Percentiles rank a stretch among this genome's conserved stretches.
Evolutionary conservation across 2,329 filamentous ascomycete genomes (phyloP).

Genomic region (Colletotrichum zoysiae): DNA sequence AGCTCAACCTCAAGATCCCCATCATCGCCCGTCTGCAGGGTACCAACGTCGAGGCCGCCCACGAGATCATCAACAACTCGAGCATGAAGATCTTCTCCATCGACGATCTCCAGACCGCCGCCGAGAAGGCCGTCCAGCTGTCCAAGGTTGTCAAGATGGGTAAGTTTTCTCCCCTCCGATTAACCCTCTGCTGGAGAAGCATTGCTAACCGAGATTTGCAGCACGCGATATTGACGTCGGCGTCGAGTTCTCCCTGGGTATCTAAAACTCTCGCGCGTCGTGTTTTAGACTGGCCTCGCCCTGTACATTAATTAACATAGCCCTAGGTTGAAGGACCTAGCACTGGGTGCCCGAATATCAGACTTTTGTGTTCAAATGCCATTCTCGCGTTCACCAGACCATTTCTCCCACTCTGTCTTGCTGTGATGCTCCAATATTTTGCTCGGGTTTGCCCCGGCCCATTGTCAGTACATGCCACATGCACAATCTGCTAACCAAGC

Average conservation of each 20-base stretch:
- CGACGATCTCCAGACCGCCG: constrained; percentile 95
- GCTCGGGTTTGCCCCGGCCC: background rate
- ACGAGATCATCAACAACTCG: constrained; percentile 94
- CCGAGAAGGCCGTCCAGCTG: constrained; percentile 98
- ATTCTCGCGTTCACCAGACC: background rate
- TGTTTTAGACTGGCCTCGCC: constrained; percentile 40
- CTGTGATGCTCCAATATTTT: background rate
- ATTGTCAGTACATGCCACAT: background rate
- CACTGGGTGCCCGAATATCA: constrained; percentile 17
- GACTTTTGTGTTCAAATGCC: constrained; percentile 21
- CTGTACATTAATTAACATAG: constrained; percentile 44
- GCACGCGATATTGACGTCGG: constrained; percentile 97
- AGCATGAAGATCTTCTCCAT: constrained; percentile 99
- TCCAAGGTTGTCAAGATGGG: constrained; percentile 99
- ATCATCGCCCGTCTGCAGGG: constrained; percentile 98
- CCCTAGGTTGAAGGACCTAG: constrained; percentile 35
- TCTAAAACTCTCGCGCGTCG: constrained; percentile 67
- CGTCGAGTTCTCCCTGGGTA: constrained; percentile 94
- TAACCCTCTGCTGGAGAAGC: constrained; percentile 10
- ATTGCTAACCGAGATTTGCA: constrained; percentile 50
- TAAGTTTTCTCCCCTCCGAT: constrained; percentile 61
- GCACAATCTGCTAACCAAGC: constrained; percentile 22
- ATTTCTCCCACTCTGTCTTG: too few relatives aligned
- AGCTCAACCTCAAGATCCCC: constrained; percentile 95
- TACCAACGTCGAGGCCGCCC: constrained; percentile 96